Evolutionary conservation across 768 basidiomycete species (phyloP), one percentile per base, ranked within the genome.

Genomic region (Suillus subalutaceus): DNA sequence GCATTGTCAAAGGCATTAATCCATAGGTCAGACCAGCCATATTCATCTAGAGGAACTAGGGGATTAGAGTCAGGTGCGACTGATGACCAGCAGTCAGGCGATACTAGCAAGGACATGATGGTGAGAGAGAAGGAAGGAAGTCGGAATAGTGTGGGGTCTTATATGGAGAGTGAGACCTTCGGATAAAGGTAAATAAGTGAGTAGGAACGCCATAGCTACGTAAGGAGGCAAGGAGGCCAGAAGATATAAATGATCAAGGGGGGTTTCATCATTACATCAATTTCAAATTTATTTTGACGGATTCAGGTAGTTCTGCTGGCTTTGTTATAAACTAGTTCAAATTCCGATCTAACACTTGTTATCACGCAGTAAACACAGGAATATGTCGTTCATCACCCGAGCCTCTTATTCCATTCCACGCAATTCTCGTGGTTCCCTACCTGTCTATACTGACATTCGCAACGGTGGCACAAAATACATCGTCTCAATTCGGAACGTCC

Each of bases 361-460:
- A 26, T 26, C 26, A 26, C 26, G 26, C 26, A 26, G 26, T 26
- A 26, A 26, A 26, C 26, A 26, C 26, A 26, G 26, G 26, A 32
- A 32, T 5, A 32, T 32, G 32, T 41, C 41, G 41, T 43, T 43
- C 41, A 18, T 43, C 41, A 43, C 41, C 26, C 26, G 26, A 26
- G 26, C 26, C 26, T 26, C 26, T 2, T 94, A 92, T 78, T 85
- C 84, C 67, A 81, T 94, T 55, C 84, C 86, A 26, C 85, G 92
- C 67, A 93, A 91, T 75, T 75, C 84, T 57, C 82, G 82, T 60
- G 89, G 90, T 40, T 84, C 85, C 58, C 82, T 93, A 38, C 91
- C 92, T 53, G 90, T 94, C 32, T 92, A 92, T 75, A 85, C 89
- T 37, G 90, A 93, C 74, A 73, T 91, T 55, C 87, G 89, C 68